phyloP scores from a whole-genome alignment of 208 protist genomes.

The Acanthamoeba culbertsoni region DNA sequence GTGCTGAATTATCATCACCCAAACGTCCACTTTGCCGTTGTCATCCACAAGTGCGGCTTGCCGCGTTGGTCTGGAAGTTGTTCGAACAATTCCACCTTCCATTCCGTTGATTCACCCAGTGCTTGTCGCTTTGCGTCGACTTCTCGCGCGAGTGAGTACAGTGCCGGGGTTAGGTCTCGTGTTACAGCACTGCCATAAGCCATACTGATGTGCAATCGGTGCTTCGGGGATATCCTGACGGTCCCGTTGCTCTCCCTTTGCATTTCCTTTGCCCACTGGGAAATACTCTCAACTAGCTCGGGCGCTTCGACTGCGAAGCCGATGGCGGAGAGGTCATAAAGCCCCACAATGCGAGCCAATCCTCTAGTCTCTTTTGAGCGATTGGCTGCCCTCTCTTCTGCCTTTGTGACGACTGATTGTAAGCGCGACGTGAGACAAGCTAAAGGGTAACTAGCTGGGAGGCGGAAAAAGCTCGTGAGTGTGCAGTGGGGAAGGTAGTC shows the following conservation, averaged over 20 bases:
- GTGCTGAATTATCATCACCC: too few relatives aligned
- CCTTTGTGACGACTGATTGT: too few relatives aligned
- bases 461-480: background rate
- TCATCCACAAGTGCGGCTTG: background rate
- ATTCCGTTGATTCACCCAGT: background rate
- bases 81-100: background rate
- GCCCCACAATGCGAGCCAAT: background rate
- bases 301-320: background rate
- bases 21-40: background rate
- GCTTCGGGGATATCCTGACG: background rate
- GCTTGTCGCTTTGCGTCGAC: background rate
- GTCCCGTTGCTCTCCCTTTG: background rate
- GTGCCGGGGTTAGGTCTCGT: background rate
- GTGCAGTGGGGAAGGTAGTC: conserved; percentile 35
- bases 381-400: too few relatives aligned
- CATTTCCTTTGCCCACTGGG: background rate
- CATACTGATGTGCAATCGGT: conserved; percentile 27
- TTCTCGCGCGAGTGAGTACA: background rate
- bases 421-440: too few relatives aligned
- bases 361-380: background rate
- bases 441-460: too few relatives aligned
- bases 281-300: background rate
- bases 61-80: background rate
- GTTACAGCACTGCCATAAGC: background rate
- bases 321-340: background rate